Conservation (phyloP, 768 basidiomycete genomes). For the Kwoniella bestiolae region DNA sequence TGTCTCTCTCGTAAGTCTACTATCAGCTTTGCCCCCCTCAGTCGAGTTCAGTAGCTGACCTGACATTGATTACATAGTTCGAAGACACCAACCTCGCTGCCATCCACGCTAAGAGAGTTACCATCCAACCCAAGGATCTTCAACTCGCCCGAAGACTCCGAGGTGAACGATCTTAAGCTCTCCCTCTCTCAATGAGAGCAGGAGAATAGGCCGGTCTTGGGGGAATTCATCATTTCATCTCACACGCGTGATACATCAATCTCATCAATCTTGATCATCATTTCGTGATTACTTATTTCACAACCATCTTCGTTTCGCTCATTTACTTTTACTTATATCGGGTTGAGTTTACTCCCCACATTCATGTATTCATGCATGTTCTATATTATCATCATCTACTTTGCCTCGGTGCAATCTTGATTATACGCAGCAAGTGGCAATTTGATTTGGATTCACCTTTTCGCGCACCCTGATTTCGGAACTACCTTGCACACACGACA, state of each 20-base stretch:
- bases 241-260: conserved; percentile 9
- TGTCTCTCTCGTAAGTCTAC: conserved; percentile 63
- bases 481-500: too few species aligned
- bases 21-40: not conserved
- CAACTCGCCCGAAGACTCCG: conserved; percentile 57
- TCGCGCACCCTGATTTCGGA: too few species aligned
- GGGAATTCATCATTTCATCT: not conserved
- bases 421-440: not conserved
- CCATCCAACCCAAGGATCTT: conserved; percentile 71
- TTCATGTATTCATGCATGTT: conserved; percentile 16
- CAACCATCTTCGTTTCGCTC: conserved; percentile 30
- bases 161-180: conserved; percentile 51
- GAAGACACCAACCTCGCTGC: conserved; percentile 58
- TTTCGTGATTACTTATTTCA: conserved; percentile 1
- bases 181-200: conserved; percentile 2
- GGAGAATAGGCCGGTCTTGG: not conserved
- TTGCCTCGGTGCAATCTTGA: not conserved
- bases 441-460: not conserved
- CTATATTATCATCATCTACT: not conserved
- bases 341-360: conserved; percentile 28
- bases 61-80: conserved; percentile 31
- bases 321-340: conserved; percentile 5
- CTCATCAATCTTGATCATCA: not conserved
- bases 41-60: not conserved
- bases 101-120: conserved; percentile 66